Evolutionary conservation across 2,329 filamentous ascomycete genomes (phyloP), one percentile per base, ranked within the genome.

Genomic region (Parafenestella ontariensis): DNA sequence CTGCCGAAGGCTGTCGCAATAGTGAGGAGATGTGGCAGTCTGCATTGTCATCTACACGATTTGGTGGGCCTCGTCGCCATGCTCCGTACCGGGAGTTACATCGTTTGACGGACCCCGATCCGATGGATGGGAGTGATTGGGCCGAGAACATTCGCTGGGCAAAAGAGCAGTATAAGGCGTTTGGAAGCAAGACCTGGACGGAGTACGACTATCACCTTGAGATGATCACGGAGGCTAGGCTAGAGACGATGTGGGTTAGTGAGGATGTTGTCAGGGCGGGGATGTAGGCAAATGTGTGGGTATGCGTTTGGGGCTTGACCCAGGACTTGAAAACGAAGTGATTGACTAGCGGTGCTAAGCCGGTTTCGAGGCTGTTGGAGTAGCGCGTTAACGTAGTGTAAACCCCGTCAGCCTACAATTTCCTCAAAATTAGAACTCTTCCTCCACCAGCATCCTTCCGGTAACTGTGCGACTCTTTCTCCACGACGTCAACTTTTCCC

Each of bases 401-500:
- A 26, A 26, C 24, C 5, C 24, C 4, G 6, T 21, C 18, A 39
- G 8, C 10, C 20, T 40, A 40, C 21, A 43, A 5, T n/a, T 31
- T 43, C n/a, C 41, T 59, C 45, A 66, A 42, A 7, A 63, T 48
- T 5, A 70, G 7, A 2, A 68, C 45, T 1, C 49, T 48, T 10
- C 64, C 66, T 20, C 61, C 62, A 26, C 64, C 64, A 5, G 57
- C 53, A 45, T 52, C 58, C 33, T 70, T 73, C 18, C 71, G 59
- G 57, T 75, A 76, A 18, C 64, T 63, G 44, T 69, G 57, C n/a
- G 68, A 39, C 26, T 74, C 65, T 9, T 66, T 69, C 40, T 66
- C 68, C 3, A 77, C 67, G 39, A 77, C 68, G 60, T 73, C 75
- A 34, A 77, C 77, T 56, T 64, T 65, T 0, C 71, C 73, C 15